Conservation (phyloP, 805 yeast species). For the Saccharomycopsis guyanensis region DNA sequence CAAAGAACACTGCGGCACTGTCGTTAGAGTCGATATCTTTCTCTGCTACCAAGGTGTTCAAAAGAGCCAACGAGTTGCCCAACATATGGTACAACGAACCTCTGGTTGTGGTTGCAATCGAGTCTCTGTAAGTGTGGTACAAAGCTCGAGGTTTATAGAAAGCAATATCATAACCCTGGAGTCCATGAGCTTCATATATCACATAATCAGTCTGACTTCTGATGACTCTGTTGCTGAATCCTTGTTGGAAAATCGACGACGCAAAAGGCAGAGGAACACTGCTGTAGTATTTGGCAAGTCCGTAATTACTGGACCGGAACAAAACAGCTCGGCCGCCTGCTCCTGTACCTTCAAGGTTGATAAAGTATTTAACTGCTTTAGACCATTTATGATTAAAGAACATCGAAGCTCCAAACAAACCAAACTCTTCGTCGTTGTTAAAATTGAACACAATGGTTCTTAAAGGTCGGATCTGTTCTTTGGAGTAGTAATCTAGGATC, state of each 20-base stretch:
- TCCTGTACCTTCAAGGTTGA: conserved; percentile 89
- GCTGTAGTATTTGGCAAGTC: conserved; percentile 52
- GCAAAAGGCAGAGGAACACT: conserved; percentile 58
- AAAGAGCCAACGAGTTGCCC: conserved; percentile 56
- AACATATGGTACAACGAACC: conserved; percentile 84
- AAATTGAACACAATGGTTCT: conserved; percentile 76
- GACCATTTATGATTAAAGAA: conserved; percentile 73
- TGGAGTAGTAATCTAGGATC: conserved; percentile 43
- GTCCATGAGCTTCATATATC: conserved; percentile 56
- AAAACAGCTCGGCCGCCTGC: conserved; percentile 80
- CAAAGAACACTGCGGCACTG: conserved; percentile 54
- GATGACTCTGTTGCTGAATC: conserved; percentile 64
- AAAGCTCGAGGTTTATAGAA: conserved; percentile 78
- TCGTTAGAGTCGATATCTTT: conserved; percentile 26
- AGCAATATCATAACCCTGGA: conserved; percentile 85
- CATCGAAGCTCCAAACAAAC: conserved; percentile 71
- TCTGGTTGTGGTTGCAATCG: conserved; percentile 52
- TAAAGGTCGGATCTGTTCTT: conserved; percentile 40
- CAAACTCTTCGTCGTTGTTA: conserved; percentile 87
- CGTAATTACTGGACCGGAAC: conserved; percentile 77
- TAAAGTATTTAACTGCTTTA: conserved; percentile 48
- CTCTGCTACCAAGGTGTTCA: conserved; percentile 25
- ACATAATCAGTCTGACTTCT: conserved; percentile 82
- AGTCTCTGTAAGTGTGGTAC: conserved; percentile 75
- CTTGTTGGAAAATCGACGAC: conserved; percentile 75